Percentiles rank a stretch among this genome's conserved stretches.
phyloP scores from a whole-genome alignment of 768 basidiomycete genomes.

The Trichaptum fuscoviolaceum region DNA sequence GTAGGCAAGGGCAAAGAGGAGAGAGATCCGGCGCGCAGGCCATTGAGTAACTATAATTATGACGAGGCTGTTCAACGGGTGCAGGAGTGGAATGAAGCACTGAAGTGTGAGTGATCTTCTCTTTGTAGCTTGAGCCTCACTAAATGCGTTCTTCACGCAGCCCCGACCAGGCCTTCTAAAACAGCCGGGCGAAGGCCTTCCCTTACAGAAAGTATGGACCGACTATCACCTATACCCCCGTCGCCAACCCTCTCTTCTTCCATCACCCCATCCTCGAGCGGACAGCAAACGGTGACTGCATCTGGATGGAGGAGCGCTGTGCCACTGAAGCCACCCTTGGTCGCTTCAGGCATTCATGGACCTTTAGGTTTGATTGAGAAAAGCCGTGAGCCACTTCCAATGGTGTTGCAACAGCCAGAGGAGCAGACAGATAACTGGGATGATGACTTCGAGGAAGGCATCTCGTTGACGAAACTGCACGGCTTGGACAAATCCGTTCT shows the following conservation, averaged over 20 bases:
- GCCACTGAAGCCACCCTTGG: conserved; percentile 21
- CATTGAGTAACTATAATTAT: conserved; percentile 77
- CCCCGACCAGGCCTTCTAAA: conserved; percentile 71
- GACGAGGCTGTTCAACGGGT: conserved; percentile 93
- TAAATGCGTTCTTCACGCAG: conserved; percentile 28
- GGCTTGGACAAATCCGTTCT: conserved; percentile 56
- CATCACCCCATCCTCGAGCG: conserved; percentile 13
- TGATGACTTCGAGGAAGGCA: conserved; percentile 94
- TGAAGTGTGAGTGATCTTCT: conserved; percentile 60
- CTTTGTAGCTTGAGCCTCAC: not conserved
- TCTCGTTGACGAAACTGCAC: conserved; percentile 81
- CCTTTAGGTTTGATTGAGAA: conserved; percentile 32
- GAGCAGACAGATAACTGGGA: conserved; percentile 97
- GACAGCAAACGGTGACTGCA: conserved; percentile 9
- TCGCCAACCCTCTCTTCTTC: conserved; percentile 34
- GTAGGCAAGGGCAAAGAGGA: conserved; percentile 31
- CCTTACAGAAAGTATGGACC: conserved; percentile 2
- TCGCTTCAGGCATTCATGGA: conserved; percentile 17
- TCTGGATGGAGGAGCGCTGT: conserved; percentile 30
- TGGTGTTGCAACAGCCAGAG: conserved; percentile 67
- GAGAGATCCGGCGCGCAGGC: conserved; percentile 37
- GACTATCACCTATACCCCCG: conserved; percentile 17
- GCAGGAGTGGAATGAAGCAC: conserved; percentile 97
- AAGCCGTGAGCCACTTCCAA: conserved; percentile 51
- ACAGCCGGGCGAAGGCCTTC: conserved; percentile 36